Conservation (phyloP, 768 basidiomycete species). For the Butyriboletus loyo region DNA sequence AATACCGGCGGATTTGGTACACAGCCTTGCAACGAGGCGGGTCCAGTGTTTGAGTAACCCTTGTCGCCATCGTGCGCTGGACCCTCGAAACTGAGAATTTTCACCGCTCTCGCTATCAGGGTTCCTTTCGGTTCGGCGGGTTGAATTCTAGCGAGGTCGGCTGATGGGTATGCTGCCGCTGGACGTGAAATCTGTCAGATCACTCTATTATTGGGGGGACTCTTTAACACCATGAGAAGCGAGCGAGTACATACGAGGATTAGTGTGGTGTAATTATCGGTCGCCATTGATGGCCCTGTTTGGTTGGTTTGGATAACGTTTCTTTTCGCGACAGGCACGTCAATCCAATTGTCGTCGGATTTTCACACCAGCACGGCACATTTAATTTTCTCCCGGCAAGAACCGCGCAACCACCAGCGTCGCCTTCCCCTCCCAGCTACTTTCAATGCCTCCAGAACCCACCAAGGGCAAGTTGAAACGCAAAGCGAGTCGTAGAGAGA, state of each 20-base stretch:
- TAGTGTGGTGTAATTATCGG: too few species aligned
- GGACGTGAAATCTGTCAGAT: constrained; percentile 12
- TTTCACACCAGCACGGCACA: constrained; percentile 30
- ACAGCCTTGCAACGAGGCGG: constrained; percentile 7
- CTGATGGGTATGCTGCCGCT: constrained; percentile 10
- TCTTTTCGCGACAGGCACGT: constrained; percentile 2
- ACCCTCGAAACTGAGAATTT: constrained; percentile 5
- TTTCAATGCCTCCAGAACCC: constrained; percentile 54
- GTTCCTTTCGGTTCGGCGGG: background rate
- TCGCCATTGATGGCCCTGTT: constrained; percentile 12
- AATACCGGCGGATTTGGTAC: constrained; percentile 5
- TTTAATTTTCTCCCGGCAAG: constrained; percentile 24
- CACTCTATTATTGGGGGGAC: background rate
- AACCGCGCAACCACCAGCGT: constrained; percentile 9
- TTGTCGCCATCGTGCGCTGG: background rate
- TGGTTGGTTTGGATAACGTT: constrained; percentile 1
- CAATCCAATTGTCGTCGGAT: constrained; percentile 16
- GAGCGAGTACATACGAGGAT: too few species aligned
- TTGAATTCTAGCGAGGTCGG: background rate
- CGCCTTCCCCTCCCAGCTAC: constrained; percentile 7
- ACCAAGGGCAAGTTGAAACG: constrained; percentile 51
- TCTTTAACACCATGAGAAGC: too few species aligned
- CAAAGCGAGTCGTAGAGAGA: constrained; percentile 45
- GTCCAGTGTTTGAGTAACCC: constrained; percentile 5
- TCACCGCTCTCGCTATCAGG: background rate